Base-by-base conservation (phyloP, 176 grass and related monocot species). In the Oryza meyeriana region DNA sequence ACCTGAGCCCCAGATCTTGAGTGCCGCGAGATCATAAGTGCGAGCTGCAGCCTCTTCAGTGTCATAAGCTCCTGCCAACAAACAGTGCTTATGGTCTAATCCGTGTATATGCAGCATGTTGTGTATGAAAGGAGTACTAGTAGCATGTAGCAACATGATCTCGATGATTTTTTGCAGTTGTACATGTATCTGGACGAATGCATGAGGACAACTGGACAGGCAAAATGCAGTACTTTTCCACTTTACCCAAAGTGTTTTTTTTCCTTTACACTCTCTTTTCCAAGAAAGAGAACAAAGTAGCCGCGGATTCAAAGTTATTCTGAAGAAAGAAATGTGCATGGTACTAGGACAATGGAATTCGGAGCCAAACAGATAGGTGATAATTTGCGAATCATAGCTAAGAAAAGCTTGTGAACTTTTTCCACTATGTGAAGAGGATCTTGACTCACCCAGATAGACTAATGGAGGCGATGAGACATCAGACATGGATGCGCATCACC, bases 381-480 rank as follows among this genome's bases (percentile, higher is more conserved):
- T 75, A 30, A 69, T 64, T 69, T 63, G n/a, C 20, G 72, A 77
- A 88, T 70, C 77, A 74, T 85, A 65, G 65, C 65, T 22, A 13
- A 61, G 18, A 77, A 90, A 79, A 83, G 77, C 25, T 34, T 0
- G 66, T 25, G 81, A 80, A 5, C 55, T 59, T 59, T 55, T 59
- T 11, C 12, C 13, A 47, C 2, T 29, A 59, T 58, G 58, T 55
- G 78, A 67, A 72, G 64, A 85, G 74, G 33, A 89, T 81, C 61
- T 75, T 83, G 76, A 85, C 91, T 94, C 88, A 97, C 91, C 94
- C 72, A 97, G 40, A 89, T 94, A 97, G 75, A 97, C 94, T 97
- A 79, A 39, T 80, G 74, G 88, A 32, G 67, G 74, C 74, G 75
- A 83, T 22, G 77, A 78, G 57, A 57, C 78, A 79, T 68, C 69